These are phyloP conservation scores for Suillus spraguei DNA, from an alignment of 768 basidiomycete species.

Conservation along the genomic window DNA sequence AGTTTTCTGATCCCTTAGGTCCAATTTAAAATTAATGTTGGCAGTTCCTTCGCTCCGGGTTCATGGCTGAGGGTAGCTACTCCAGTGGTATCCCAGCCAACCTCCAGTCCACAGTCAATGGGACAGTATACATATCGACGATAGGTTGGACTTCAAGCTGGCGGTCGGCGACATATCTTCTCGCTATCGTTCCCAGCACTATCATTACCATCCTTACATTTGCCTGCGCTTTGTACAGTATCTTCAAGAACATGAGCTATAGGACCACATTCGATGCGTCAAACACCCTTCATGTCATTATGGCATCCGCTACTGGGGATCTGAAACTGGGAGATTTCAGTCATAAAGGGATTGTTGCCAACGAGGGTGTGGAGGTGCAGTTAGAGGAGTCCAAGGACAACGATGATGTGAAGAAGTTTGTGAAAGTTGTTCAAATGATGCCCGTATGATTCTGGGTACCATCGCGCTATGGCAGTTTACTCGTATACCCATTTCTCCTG, in stretches of 20 bases:
- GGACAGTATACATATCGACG: not conserved
- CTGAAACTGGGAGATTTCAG: not conserved
- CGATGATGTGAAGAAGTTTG: too few species aligned
- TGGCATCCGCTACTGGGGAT: constrained; percentile 1
- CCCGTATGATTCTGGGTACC: too few species aligned
- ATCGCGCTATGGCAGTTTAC: too few species aligned
- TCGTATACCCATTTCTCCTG: too few species aligned
- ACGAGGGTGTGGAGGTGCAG: not conserved
- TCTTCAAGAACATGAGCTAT: too few species aligned
- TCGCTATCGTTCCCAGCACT: constrained; percentile 5
- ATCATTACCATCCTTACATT: not conserved
- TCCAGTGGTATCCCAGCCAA: too few species aligned
- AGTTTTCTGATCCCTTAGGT: too few species aligned
- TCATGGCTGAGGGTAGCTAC: not conserved
- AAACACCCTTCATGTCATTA: constrained; percentile 1
- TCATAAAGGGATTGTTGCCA: not conserved
- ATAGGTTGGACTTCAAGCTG: constrained; percentile 10
- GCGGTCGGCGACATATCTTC: not conserved
- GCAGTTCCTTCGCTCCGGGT: constrained; percentile 12
- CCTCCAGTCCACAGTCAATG: too few species aligned
- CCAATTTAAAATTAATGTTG: too few species aligned
- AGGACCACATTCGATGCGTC: too few species aligned
- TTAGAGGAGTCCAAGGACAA: not conserved
- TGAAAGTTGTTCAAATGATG: too few species aligned
- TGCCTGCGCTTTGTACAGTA: too few species aligned